These are phyloP conservation scores for Leccinellum luteum DNA, from an alignment of 768 basidiomycete species.

Conservation along the genomic window DNA sequence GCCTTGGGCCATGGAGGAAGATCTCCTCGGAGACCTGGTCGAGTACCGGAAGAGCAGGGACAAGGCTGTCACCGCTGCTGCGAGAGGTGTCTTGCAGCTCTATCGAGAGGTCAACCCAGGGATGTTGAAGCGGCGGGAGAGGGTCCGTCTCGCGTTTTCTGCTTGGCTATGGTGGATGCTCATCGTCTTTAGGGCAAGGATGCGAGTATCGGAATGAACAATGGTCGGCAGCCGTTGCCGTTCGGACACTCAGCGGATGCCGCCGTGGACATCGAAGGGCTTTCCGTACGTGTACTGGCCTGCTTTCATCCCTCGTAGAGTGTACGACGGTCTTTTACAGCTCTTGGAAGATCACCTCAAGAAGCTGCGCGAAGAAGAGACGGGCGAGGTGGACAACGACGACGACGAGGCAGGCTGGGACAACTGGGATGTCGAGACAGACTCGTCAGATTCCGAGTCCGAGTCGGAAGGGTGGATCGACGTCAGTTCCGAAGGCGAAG, in stretches of 20 bases:
- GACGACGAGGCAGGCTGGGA: constrained; percentile 77
- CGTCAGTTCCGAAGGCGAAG: constrained; percentile 66
- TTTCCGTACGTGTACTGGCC: constrained; percentile 56
- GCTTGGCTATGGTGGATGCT: not conserved
- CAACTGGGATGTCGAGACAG: constrained; percentile 85
- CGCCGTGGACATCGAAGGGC: constrained; percentile 85
- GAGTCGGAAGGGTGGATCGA: constrained; percentile 75
- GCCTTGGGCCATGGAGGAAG: constrained; percentile 97
- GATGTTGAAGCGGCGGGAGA: constrained; percentile 83
- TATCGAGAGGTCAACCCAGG: constrained; percentile 97
- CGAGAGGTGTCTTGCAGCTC: constrained; percentile 81
- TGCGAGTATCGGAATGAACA: constrained; percentile 72
- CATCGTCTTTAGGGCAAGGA: constrained; percentile 70
- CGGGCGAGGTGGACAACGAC: constrained; percentile 51
- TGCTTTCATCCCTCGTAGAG: not conserved
- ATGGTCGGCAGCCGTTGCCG: constrained; percentile 64
- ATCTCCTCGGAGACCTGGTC: constrained; percentile 85
- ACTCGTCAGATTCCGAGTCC: constrained; percentile 54
- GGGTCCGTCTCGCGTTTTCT: constrained; percentile 45
- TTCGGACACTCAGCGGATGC: constrained; percentile 79
- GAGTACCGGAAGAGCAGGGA: constrained; percentile 96
- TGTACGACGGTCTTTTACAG: constrained; percentile 36
- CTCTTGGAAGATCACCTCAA: constrained; percentile 86
- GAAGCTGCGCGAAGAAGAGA: constrained; percentile 63
- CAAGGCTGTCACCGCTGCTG: constrained; percentile 88